Base-by-base conservation (phyloP, 495 filamentous ascomycete species). In the Xylaria palmicola region DNA sequence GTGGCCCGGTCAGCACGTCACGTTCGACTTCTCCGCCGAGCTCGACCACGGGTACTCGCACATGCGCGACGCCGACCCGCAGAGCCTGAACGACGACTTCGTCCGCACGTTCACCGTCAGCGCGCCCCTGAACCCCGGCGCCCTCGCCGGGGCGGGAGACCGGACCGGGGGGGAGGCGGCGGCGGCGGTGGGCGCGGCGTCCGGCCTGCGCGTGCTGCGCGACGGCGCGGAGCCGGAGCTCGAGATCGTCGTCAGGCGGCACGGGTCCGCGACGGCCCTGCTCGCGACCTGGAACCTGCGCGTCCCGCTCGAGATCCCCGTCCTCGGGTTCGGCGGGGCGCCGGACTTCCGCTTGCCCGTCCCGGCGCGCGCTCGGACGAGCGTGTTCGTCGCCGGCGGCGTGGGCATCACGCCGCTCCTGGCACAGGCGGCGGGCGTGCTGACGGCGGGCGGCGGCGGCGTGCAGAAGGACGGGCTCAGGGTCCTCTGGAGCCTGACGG, bases 351-450 rank as follows among this genome's bases (percentile, higher is more conserved):
- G 67, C 51, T 43, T 77, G 68, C 48, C 71, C 64, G 15, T 61
- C 62, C 26, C 10, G 62, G 2, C 13, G 39, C 20, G n/a, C 20
- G 32, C 29, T 12, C 59, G 61, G 17, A 62, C 63, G 29, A 71
- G 54, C 10, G 76, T 82, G 3, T 92, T 90, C 65, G 72, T 93
- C 6, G 89, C 89, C 41, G 89, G 85, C 1, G 91, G 91, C 1
- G 88, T 95, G 15, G 91, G 90, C 1, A 90, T 93, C 62, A 95
- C 90, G 36, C 90, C 90, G 3, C 62, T 93, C 9, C 78, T 93
- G 29, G 83, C 86, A 4, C 88, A 91, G 58, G 75, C 86, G 19
- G 66, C 75, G 2, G 69, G 69, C 10, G 62, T 86, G 13, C 68
- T 84, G 1, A 20, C 22, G 59, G 62, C 77, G n/a, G 64, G 57